Evolutionary conservation across 2,329 filamentous ascomycete genomes (phyloP).

Genomic region (Colletotrichum sojae): DNA sequence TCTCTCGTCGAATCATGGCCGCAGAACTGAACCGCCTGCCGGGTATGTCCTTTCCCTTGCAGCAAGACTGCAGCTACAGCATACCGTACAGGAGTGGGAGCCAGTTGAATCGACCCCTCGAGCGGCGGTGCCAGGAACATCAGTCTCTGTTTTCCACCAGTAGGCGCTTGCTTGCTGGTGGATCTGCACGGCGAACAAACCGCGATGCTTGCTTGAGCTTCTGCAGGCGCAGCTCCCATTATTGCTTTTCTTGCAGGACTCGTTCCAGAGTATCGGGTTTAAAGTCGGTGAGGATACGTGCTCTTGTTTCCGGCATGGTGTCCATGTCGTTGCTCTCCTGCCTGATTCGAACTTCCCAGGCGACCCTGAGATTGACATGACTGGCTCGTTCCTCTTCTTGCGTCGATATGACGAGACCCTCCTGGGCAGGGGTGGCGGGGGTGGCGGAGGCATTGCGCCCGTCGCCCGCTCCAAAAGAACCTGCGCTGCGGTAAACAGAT

Average conservation of each 20-base stretch:
- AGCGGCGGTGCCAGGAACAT: conserved; percentile 13
- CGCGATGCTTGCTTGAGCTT: conserved; percentile 21
- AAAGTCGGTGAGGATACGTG: conserved; percentile 36
- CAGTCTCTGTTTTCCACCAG: conserved; percentile 34
- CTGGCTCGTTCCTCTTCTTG: conserved; percentile 14
- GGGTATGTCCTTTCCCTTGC: conserved; percentile 36
- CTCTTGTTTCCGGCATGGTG: conserved; percentile 20
- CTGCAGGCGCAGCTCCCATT: conserved; percentile 21
- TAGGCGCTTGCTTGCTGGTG: conserved; percentile 20
- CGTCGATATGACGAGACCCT: conserved; percentile 3
- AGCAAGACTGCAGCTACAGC: conserved; percentile 25
- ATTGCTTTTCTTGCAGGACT: conserved; percentile 25
- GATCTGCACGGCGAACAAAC: not conserved
- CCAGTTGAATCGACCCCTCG: conserved; percentile 13
- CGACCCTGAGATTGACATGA: conserved; percentile 3
- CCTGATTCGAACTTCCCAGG: conserved; percentile 30
- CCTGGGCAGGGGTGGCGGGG: not conserved
- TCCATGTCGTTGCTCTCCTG: conserved; percentile 33
- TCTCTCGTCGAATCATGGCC: conserved; percentile 31
- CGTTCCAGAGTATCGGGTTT: conserved; percentile 34
- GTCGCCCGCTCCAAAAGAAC: conserved; percentile 26
- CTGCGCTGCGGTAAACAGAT: not conserved
- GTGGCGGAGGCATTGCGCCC: conserved; percentile 22
- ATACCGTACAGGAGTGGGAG: conserved; percentile 14
- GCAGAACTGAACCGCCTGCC: conserved; percentile 35